Evolutionary conservation across 208 protist genomes (phyloP), one percentile per base, ranked within the genome.

Genomic region (Angomonas deanei): DNA sequence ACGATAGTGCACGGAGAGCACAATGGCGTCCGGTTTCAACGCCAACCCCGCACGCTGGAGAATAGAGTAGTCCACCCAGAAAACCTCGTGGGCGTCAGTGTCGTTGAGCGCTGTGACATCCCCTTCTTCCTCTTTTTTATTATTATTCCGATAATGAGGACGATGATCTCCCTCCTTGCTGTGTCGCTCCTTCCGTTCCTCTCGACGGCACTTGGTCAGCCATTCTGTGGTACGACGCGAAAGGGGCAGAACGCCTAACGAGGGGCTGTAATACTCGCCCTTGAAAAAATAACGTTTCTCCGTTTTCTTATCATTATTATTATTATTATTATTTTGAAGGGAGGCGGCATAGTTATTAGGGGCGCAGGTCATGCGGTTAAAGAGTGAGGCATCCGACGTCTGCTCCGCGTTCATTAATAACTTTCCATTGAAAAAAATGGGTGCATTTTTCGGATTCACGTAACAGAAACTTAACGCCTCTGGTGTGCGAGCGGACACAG

Each of bases 361-460:
- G 0, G 70, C 59, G 50, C 80, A 86, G 11, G 72, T 76, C 3
- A 11, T 17, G 0, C 68, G 30, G 13, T 55, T 75, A 56, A 86
- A 86, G 27, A 56, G 33, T 0, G 80, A 82, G 0, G 80, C 80
- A 33, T 86, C 67, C 1, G 66, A 80, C n/a, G 80, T 86, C 63
- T 86, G 69, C 59, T 87, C 76, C 0, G 76, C 80, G 52, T 87
- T 84, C 19, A 87, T 67, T 26, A 65, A 82, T 21, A 58, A 10
- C 27, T 31, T 19, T 21, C 31, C 31, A 2, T 21, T 5, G 10
- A 38, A 23, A 21, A 2, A 6, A 19, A 58, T 31, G 6, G 52
- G 52, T 21, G 4, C 26, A 24, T 24, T 3, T 5, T 31, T 24
- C 19, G 17, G 19, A 23, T 38, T 15, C 15, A 34, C 48, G 23